A percentile compares a stretch with the other conserved stretches of the same genome.
phyloP scores from a whole-genome alignment of 2,329 filamentous ascomycete genomes.

The Lecanicillium sp. region DNA sequence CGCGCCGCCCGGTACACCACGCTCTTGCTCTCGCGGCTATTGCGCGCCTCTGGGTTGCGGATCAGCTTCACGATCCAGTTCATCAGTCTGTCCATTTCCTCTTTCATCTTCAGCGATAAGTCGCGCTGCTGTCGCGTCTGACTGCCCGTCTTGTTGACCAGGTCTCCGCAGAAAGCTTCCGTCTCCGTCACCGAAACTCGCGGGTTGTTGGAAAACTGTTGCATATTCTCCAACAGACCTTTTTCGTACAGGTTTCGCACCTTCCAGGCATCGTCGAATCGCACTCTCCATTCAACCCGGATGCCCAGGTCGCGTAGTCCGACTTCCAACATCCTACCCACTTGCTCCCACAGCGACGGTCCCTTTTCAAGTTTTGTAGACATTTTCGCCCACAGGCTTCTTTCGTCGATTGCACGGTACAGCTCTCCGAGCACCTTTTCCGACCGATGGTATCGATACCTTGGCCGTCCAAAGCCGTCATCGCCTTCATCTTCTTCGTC shows the following conservation, averaged over 20 bases:
- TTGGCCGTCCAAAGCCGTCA: conserved; percentile 38
- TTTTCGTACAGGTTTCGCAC: conserved; percentile 39
- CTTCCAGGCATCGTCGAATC: conserved; percentile 33
- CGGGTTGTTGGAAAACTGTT: conserved; percentile 40
- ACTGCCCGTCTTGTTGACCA: conserved; percentile 44
- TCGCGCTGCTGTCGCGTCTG: conserved; percentile 48
- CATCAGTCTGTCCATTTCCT: conserved; percentile 44
- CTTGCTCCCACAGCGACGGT: conserved; percentile 29
- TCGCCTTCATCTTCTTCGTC: conserved; percentile 34
- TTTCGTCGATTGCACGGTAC: conserved; percentile 68
- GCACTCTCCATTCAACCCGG: conserved; percentile 25
- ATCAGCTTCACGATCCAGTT: conserved; percentile 35
- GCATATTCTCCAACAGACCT: conserved; percentile 34
- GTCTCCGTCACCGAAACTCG: conserved; percentile 39
- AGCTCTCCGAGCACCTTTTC: conserved; percentile 63
- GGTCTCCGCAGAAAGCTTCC: conserved; percentile 50
- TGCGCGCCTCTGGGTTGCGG: conserved; percentile 15
- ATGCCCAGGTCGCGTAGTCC: conserved; percentile 1
- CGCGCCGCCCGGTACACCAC: background rate
- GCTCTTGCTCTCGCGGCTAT: background rate
- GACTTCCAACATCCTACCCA: conserved; percentile 32
- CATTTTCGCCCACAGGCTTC: conserved; percentile 48
- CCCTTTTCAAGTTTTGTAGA: conserved; percentile 17
- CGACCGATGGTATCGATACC: conserved; percentile 57
- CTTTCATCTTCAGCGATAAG: conserved; percentile 43